Conservation (phyloP, 1,284 basidiomycete genomes). For the Moniliophthora roreri region DNA sequence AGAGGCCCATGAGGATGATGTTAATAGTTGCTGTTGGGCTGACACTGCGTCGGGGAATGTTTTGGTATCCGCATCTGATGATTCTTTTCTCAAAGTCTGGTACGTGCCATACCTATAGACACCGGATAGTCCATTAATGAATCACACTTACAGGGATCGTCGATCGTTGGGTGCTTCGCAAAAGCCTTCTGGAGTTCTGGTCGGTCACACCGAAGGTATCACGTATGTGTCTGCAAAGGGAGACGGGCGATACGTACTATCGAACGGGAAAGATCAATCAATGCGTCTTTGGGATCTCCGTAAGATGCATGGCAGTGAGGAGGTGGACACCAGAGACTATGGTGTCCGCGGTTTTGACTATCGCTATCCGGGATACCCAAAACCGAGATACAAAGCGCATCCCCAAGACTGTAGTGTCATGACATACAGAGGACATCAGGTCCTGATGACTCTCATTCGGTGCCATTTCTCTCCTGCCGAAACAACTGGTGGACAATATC, state of each 20-base stretch:
- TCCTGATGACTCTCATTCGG: slow-evolving; percentile 91
- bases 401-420: slow-evolving; percentile 94
- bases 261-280: slow-evolving; percentile 97
- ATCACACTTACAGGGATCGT: slow-evolving; percentile 68
- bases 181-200: slow-evolving; percentile 89
- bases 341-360: slow-evolving; percentile 80
- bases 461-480: slow-evolving; percentile 94
- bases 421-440: slow-evolving; percentile 92
- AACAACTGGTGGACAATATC: slow-evolving; percentile 90
- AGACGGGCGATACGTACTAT: slow-evolving; percentile 93
- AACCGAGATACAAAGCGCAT: slow-evolving; percentile 54
- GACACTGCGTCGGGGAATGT: slow-evolving; percentile 92
- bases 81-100: slow-evolving; percentile 95
- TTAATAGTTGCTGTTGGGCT: slow-evolving; percentile 97
- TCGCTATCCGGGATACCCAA: slow-evolving; percentile 68
- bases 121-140: slow-evolving; percentile 1
- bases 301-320: slow-evolving; percentile 80
- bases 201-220: slow-evolving; percentile 95
- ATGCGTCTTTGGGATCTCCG: slow-evolving; percentile 93
- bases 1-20: slow-evolving; percentile 83
- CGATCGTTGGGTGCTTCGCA: slow-evolving; percentile 79
- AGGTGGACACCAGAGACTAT: slow-evolving; percentile 64
- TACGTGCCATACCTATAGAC: slow-evolving; percentile 32
- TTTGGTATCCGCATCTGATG: slow-evolving; percentile 92
- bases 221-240: slow-evolving; percentile 88